These are phyloP conservation scores for Schizothecium vesticola DNA, from an alignment of 495 filamentous ascomycete species.

Conservation along the genomic window DNA sequence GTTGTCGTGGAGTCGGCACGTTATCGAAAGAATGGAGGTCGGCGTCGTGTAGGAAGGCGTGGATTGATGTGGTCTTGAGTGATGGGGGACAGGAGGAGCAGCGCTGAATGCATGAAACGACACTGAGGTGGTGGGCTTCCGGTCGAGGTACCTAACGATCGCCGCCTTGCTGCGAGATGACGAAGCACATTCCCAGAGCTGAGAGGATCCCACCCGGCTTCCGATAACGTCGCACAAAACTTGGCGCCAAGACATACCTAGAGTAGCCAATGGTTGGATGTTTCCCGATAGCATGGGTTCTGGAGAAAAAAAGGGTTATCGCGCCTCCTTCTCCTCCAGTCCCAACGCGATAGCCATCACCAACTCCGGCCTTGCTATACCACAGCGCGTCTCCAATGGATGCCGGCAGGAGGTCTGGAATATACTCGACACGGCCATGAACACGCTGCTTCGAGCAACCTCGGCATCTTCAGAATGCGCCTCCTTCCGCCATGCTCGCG, in stretches of 20 bases:
- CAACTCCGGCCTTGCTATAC: background rate
- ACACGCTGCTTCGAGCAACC: conserved; percentile 19
- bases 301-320: background rate
- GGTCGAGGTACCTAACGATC: background rate
- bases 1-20: background rate
- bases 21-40: background rate
- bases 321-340: background rate
- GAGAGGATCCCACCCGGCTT: background rate
- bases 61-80: background rate
- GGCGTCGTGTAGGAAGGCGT: background rate
- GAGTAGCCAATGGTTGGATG: background rate
- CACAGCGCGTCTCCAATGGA: background rate
- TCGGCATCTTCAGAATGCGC: conserved; percentile 16
- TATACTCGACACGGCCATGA: conserved; percentile 23
- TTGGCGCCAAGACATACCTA: background rate
- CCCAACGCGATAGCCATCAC: background rate
- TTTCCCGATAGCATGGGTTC: background rate
- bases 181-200: conserved; percentile 8
- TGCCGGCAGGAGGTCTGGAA: conserved; percentile 21
- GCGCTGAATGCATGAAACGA: background rate
- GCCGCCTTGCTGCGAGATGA: conserved; percentile 14
- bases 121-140: background rate
- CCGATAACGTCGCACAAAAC: background rate
- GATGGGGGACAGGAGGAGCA: background rate
- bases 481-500: background rate